Base-by-base conservation (phyloP, 768 basidiomycete genomes). In the Gelatoporia subvermispora region DNA sequence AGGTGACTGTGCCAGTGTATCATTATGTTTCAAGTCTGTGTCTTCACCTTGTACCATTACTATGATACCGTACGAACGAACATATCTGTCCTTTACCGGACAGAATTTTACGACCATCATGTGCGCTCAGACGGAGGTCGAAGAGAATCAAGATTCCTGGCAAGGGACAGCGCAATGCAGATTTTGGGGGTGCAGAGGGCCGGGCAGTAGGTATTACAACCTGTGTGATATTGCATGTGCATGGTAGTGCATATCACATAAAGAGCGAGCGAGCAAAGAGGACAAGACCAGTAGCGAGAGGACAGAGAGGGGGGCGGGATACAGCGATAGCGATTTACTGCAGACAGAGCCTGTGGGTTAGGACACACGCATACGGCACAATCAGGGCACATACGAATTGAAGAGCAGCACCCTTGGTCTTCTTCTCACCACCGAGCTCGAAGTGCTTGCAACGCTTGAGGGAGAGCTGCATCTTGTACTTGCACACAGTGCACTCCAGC, bases 361-460 rank as follows among this genome's bases (percentile, higher is more conserved):
- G 17, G 28, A 37, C 15, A 9, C 21, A 23, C 23, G 18, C 3
- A 28, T 17, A 22, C 2, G 24, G 17, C 23, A 38, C n/a, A n/a
- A n/a, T 37, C 23, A 16, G 18, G 22, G 28, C 25, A 88, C 90
- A 61, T 70, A 93, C 90, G 82, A 94, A 94, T 66, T 81, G 82
- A 62, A 94, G 88, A 53, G 92, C 93, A 61, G 91, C 92, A 72
- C 93, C 92, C 82, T 93, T 93, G 61, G 91, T 93, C 88, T 97
- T 97, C 84, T 98, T 99, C 82, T 99, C 96, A 68, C 96, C 96
- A 71, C 96, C 95, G 47, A 97, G 86, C 76, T 98, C 95, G 79
- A 99, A 98, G 79, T 99, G 95, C 73, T 99, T 99, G 94, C 93
- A 97, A 60, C 96, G 93, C 78, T 99, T 99, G 68, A 99, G 78